Conservation (phyloP, 306 rosid species). For the Dryas drummondii region DNA sequence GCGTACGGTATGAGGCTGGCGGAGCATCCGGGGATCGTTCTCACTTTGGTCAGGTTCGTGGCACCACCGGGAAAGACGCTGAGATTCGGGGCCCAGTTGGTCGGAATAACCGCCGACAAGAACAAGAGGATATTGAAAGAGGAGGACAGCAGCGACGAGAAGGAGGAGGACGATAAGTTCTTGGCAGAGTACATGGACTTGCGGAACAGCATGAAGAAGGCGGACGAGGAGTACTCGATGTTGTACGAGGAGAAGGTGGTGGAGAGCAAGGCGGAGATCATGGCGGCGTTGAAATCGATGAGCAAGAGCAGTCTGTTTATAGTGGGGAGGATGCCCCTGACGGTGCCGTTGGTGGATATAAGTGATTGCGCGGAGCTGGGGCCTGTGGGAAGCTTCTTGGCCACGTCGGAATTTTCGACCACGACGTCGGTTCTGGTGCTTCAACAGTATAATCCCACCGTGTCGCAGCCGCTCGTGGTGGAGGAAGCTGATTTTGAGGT, state of each 20-base stretch:
- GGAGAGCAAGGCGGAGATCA: conserved; percentile 39
- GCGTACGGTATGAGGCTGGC: conserved; percentile 68
- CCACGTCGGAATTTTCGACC: conserved; percentile 48
- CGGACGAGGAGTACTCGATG: conserved; percentile 32
- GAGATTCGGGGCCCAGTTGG: conserved; percentile 39
- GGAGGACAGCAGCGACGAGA: conserved; percentile 14
- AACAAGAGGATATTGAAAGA: conserved; percentile 11
- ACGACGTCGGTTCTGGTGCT: conserved; percentile 51
- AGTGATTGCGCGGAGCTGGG: conserved; percentile 65
- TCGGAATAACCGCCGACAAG: conserved; percentile 32
- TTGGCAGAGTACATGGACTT: conserved; percentile 33
- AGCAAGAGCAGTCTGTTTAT: conserved; percentile 42
- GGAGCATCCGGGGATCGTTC: conserved; percentile 60
- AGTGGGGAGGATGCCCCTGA: conserved; percentile 58
- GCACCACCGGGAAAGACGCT: conserved; percentile 36
- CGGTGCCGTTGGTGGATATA: conserved; percentile 37
- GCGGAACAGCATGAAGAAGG: conserved; percentile 1
- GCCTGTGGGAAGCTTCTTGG: conserved; percentile 61
- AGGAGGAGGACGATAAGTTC: conserved; percentile 33
- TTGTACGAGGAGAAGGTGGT: conserved; percentile 45
- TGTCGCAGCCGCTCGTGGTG: conserved; percentile 43
- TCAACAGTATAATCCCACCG: conserved; percentile 51
- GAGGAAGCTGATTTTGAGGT: conserved; percentile 27
- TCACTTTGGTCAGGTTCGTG: conserved; percentile 37
- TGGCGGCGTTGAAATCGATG: conserved; percentile 36